Evolutionary conservation across 73 alveolate species (phyloP), one percentile per base, ranked within the genome.

Genomic region (Paramecium tetraurelia): DNA sequence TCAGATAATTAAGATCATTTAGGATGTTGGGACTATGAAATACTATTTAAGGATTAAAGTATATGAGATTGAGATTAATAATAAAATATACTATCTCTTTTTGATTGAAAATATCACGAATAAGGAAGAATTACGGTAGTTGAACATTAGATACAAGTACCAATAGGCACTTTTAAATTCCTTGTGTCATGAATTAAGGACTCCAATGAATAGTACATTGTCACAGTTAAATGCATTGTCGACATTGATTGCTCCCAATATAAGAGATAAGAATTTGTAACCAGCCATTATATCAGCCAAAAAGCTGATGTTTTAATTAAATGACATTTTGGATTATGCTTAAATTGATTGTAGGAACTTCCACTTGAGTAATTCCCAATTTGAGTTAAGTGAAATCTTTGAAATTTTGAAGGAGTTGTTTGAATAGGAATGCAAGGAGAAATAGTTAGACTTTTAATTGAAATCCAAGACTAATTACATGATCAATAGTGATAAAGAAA

Each of bases 241-340:
- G 16, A 21, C 33, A 14, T 21, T 36, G 31, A 72, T 72, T 29
- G 18, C 22, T 1, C 59, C 57, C 6, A 3, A 36, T 14, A 72
- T 72, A 12, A 36, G 59, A 36, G 59, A 72, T 36, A 40, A 36
- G 38, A 36, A 72, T 72, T 43, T 72, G n/a, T 12, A 20, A 9
- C 86, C 86, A 3, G 86, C 86, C 3, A 72, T 72, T 2, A 72
- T 72, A 4, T 72, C 86, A 72, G 86, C 86, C 16, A 72, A 72
- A 72, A 72, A 40, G 11, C 27, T 72, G 0, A 36, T 36, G 57
- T 72, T 36, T n/a, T 72, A 36, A 36, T 36, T 72, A 18, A 72
- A 72, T 72, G 86, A 72, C 20, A 72, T 72, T 2, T 9, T 72
- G 10, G 86, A 72, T 38, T 72, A 72, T 72, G 86, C 86, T 38